phyloP scores from a whole-genome alignment of 2,329 filamentous ascomycete genomes.

The Talaromyces sp. region DNA sequence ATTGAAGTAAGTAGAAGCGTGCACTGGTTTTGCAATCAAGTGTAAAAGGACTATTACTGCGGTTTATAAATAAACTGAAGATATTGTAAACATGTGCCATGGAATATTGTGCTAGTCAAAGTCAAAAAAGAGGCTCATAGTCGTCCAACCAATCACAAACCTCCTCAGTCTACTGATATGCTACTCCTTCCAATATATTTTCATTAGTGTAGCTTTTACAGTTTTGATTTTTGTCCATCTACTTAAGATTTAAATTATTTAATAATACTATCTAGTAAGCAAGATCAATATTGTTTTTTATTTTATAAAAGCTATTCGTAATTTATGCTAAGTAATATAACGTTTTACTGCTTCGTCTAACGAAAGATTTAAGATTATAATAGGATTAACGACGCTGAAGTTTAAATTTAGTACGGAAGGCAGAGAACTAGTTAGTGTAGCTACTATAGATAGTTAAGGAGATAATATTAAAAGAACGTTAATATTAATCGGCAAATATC shows the following conservation, averaged over 20 bases:
- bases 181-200: not conserved
- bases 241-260: not conserved
- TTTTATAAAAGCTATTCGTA: not conserved
- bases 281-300: not conserved
- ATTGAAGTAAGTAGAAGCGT: no score
- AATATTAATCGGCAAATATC: not conserved
- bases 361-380: not conserved
- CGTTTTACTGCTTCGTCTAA: not conserved
- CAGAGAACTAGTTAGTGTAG: not conserved
- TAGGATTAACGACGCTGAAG: slow-evolving; percentile 13
- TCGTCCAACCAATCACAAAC: not conserved
- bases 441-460: not conserved
- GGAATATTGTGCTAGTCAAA: not conserved
- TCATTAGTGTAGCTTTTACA: not conserved
- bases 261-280: not conserved
- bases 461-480: not conserved
- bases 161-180: not conserved
- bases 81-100: no score
- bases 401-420: not conserved
- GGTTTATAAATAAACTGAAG: no score
- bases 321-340: not conserved
- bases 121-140: not conserved
- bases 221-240: not conserved
- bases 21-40: no score
- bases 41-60: no score